Conservation (phyloP, 768 basidiomycete species). For the Tylopilus sp. region DNA sequence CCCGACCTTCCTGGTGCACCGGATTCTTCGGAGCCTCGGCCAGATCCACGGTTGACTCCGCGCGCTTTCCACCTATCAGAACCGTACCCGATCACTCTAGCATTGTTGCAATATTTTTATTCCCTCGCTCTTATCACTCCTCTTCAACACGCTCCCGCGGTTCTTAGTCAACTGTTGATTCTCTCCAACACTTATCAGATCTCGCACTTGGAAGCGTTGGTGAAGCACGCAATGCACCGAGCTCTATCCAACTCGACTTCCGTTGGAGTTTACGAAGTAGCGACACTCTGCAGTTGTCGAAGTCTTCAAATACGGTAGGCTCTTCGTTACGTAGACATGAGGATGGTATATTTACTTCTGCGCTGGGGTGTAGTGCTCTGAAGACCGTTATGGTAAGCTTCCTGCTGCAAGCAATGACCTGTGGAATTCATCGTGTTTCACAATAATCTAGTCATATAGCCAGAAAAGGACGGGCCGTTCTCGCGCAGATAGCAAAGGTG, state of each 20-base stretch:
- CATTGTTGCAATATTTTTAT: conserved; percentile 93
- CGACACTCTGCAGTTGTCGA: conserved; percentile 84
- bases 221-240: conserved; percentile 94
- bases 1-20: conserved; percentile 57
- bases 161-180: conserved; percentile 82
- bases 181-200: conserved; percentile 82
- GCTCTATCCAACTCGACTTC: conserved; percentile 80
- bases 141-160: conserved; percentile 86
- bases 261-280: conserved; percentile 92
- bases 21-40: conserved; percentile 47
- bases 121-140: conserved; percentile 82
- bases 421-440: conserved; percentile 13
- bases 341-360: conserved; percentile 9
- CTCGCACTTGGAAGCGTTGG: conserved; percentile 67
- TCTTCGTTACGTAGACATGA: conserved; percentile 9
- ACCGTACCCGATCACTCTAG: conserved; percentile 84
- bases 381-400: conserved; percentile 77
- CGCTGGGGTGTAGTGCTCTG: conserved; percentile 48
- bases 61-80: conserved; percentile 81
- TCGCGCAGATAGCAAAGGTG: conserved; percentile 46
- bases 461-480: conserved; percentile 63
- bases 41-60: conserved; percentile 79
- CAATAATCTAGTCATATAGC: conserved; percentile 60
- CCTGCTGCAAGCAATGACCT: conserved; percentile 1
- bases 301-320: conserved; percentile 85